Evolutionary conservation across 495 filamentous ascomycete genomes (phyloP), one percentile per base, ranked within the genome.

Genomic region (Opeltia flavorubescens): DNA sequence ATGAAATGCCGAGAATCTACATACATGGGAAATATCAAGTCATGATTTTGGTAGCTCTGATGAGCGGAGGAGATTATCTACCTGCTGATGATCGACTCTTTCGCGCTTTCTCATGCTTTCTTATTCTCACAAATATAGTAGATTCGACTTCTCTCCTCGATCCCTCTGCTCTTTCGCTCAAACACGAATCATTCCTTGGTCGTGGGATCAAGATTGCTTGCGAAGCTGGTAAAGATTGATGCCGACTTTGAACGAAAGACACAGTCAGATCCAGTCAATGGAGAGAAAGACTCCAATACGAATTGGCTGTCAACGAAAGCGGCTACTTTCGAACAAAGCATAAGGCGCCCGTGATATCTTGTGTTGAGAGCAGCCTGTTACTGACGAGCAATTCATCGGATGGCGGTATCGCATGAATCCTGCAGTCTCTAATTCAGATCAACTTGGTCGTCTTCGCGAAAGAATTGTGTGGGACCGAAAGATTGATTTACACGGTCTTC

Each of bases 31-130:
- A n/a, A n/a, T n/a, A n/a, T n/a, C n/a, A n/a, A n/a, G n/a, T n/a
- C 2, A 95, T 99, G 89, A 80, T 96, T 30, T 60, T 99, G 12
- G 80, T 99, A 29, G 93, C 93, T 0, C 68, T 99, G 59, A 89
- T 99, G 72, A 94, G 86, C 57, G 91, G 93, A 8, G 91, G 91
- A 5, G 93, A 99, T 61, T 99, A 99, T 55, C 63, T 89, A 8
- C 87, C 91, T 1, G 86, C 84, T 44, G 93, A 93, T 0, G 79
- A n/a, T n/a, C n/a, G n/a, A n/a, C n/a, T n/a, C n/a, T n/a, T n/a
- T n/a, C n/a, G n/a, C n/a, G n/a, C n/a, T n/a, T n/a, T n/a, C n/a
- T n/a, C n/a, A n/a, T n/a, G n/a, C n/a, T n/a, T n/a, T n/a, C n/a
- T n/a, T n/a, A n/a, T n/a, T n/a, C n/a, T n/a, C n/a, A n/a, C n/a